phyloP scores from a whole-genome alignment of 768 basidiomycete genomes.

The Tricholoma sp. region DNA sequence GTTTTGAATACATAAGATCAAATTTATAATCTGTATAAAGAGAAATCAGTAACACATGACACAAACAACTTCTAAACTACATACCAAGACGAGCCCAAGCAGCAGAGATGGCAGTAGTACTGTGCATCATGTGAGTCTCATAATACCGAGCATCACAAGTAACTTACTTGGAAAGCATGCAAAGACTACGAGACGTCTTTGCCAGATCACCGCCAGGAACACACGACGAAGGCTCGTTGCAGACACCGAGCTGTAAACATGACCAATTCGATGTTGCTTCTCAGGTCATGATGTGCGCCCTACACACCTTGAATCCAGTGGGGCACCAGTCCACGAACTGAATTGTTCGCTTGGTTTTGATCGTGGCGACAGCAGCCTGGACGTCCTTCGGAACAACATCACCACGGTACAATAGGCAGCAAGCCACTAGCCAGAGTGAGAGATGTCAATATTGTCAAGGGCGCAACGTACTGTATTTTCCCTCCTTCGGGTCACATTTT shows the following conservation, averaged over 20 bases:
- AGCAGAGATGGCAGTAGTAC: constrained; percentile 88
- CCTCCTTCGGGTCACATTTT: constrained; percentile 91
- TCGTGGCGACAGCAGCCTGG: constrained; percentile 84
- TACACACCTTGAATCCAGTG: constrained; percentile 83
- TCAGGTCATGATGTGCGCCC: not conserved
- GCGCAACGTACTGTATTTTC: constrained; percentile 87
- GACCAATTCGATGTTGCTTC: constrained; percentile 11
- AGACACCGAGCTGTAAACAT: constrained; percentile 76
- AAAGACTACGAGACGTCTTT: constrained; percentile 88
- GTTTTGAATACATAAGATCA: constrained; percentile 96
- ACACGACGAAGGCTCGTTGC: constrained; percentile 89
- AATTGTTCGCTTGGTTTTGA: constrained; percentile 98
- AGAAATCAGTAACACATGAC: constrained; percentile 8
- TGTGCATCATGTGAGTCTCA: constrained; percentile 17
- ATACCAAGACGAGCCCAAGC: constrained; percentile 86
- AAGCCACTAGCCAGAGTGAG: constrained; percentile 61
- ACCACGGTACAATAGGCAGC: constrained; percentile 88
- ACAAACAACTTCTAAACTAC: constrained; percentile 11
- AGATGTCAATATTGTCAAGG: not conserved
- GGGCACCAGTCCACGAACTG: constrained; percentile 99
- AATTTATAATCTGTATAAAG: constrained; percentile 81
- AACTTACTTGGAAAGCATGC: constrained; percentile 89
- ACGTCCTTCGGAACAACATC: constrained; percentile 97
- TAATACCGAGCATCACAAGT: not conserved
- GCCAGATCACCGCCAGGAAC: constrained; percentile 96